Evolutionary conservation across 129 eudicot genomes (phyloP), one percentile per base, ranked within the genome.

Genomic region (Helichrysum umbraculigerum): DNA sequence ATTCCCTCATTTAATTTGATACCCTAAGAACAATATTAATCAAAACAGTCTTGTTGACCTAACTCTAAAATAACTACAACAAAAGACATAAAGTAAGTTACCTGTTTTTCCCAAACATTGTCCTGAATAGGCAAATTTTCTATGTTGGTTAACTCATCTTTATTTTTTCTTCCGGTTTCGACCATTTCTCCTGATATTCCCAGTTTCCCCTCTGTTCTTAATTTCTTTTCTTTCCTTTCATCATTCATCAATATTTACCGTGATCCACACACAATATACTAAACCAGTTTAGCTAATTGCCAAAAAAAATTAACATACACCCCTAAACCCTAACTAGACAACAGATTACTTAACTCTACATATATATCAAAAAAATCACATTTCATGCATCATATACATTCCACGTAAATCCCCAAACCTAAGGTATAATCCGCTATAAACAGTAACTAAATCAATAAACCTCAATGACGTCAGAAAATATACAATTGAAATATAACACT

Each of bases 31-130:
- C 34, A 32, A 33, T 42, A 42, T 56, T 65, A 32, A 37, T 54
- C 78, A 54, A 70, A 42, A 41, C 64, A 5, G 8, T 72, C 65
- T 20, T 19, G 72, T 73, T 79, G 50, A 72, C 83, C 83, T 73
- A 66, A 73, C 74, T 73, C 60, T 54, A 29, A 70, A 60, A 70
- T 65, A 60, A 59, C 71, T 19, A 42, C 34, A 79, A 51, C 66
- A 34, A 65, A 63, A 22, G 41, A 19, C 28, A 56, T 54, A 73
- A 66, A 73, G 79, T 66, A 80, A 80, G 42, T 67, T 44, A 67
- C 71, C 84, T 74, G 63, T 21, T 73, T 73, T 72, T 79, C 73
- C 71, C 73, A 65, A 79, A 64, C 73, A 72, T 72, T 72, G 33
- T 64, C 73, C 6, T 30, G 50, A 17, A 19, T 29, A n/a, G 6